A percentile compares a stretch with the other conserved stretches of the same genome.
phyloP scores from a whole-genome alignment of 192 early-diverging fungal species.

The Gamsiella multidivaricata region DNA sequence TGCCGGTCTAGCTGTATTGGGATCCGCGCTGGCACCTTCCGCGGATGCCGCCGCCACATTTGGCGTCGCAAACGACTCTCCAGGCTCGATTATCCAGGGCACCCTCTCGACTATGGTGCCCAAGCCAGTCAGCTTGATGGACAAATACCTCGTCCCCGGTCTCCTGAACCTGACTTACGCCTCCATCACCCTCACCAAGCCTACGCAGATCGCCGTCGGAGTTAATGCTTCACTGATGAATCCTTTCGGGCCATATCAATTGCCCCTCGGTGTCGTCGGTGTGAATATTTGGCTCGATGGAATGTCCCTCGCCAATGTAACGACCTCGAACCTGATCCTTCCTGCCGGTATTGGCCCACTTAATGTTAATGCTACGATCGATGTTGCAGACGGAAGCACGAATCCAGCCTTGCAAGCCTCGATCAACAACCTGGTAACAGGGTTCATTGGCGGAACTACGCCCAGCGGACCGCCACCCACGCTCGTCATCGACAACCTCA shows the following conservation, averaged over 20 bases:
- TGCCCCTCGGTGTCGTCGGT: conserved; percentile 31
- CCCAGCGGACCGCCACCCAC: conserved; percentile 35
- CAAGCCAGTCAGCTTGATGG: conserved; percentile 36
- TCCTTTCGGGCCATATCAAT: conserved; percentile 18
- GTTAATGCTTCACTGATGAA: conserved; percentile 32
- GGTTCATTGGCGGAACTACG: conserved; percentile 35
- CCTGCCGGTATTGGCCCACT: conserved; percentile 23
- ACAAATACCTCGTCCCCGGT: conserved; percentile 48
- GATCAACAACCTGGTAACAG: conserved; percentile 34
- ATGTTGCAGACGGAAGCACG: conserved; percentile 30
- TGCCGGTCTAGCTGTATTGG: conserved; percentile 31
- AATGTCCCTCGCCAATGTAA: conserved; percentile 36
- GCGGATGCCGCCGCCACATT: conserved; percentile 44
- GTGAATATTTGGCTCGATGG: conserved; percentile 22
- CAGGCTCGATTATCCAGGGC: conserved; percentile 39
- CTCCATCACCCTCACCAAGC: conserved; percentile 12
- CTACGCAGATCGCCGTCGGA: conserved; percentile 31
- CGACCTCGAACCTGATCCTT: conserved; percentile 19
- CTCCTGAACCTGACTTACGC: conserved; percentile 40
- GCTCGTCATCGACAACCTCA: conserved; percentile 19
- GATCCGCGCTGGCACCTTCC: conserved; percentile 30
- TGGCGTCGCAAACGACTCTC: conserved; percentile 25
- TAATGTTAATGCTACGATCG: conserved; percentile 34
- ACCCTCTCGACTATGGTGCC: conserved; percentile 36
- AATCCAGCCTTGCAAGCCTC: conserved; percentile 31